Base-by-base conservation (phyloP, 2,329 filamentous ascomycete species). In the Cryphonectria naterciae region DNA sequence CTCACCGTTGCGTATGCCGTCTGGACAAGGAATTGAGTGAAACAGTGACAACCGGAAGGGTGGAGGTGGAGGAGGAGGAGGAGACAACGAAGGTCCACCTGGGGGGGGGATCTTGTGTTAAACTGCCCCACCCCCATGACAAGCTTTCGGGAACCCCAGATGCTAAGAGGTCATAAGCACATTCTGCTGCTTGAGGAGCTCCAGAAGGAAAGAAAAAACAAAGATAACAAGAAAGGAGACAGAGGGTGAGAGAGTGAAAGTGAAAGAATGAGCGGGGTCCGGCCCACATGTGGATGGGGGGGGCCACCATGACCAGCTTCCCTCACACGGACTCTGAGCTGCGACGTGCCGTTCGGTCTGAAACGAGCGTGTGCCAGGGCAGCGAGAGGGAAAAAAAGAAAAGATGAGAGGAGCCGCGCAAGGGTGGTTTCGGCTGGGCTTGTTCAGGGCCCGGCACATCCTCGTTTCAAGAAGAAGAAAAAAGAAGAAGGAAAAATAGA, bases 11-110 rank as follows among this genome's bases (percentile, higher is more conserved):
- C 32, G 58, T 11, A 37, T 35, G 22, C 35, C 58, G 58, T 61
- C 58, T 61, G 58, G 22, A 61, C 58, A 61, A 61, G 58, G 58
- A n/a, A 37, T 61, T 61, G 35, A 39, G 35, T 58, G 54, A 61
- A 32, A 61, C 58, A 35, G 32, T 39, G 32, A 61, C 32, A 32
- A 32, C 28, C 13, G 54, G 28, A 19, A 28, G 25, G n/a, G 25
- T 15, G 52, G n/a, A n/a, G 52, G 32, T 4, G 32, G 32, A 32
- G 32, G 32, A 32, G 17, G 6, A 7, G 43, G 41, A 46, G 41
- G 41, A 46, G 43, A 46, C 43, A 19, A 22, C 17, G 17, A 11
- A 46, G 17, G 22, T 8, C 58, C 58, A 61, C 58, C 35, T 61
- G 19, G n/a, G n/a, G n/a, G 49, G 5, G 25, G 25, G 11, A 15